Evolutionary conservation across 371 early-diverging fungal genomes (phyloP), one percentile per base, ranked within the genome.

Genomic region (Mortierella sp.): DNA sequence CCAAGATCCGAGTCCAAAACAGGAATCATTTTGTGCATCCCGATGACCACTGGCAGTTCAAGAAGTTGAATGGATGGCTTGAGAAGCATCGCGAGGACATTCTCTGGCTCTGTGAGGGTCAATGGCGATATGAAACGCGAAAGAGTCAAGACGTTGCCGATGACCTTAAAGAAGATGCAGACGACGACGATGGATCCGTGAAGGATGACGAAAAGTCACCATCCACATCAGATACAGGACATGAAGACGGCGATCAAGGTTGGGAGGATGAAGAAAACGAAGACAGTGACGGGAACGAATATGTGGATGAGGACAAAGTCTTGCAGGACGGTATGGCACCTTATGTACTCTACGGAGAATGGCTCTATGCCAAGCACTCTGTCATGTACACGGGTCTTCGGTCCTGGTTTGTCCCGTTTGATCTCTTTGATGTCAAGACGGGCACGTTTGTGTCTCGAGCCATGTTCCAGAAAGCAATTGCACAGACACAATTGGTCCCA

Each of bases 301-400:
- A 75, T 30, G 61, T 75, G 42, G 76, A 75, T 41, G 76, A 75
- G 47, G 55, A 68, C 57, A 55, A 30, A 48, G 70, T 75, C 26
- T 64, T 75, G 9, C 76, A 75, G 47, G 76, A 75, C 34, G 76
- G 76, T 17, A 48, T 75, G 58, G 76, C 76, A 3, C 64, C 76
- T 21, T 75, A 69, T 57, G 79, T 86, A 9, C 63, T 87, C 58
- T 87, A 80, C 70, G 87, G 87, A 14, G 87, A 87, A 56, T 87
- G 87, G 87, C 42, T 81, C 61, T 62, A 53, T 39, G 87, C 87
- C 2, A 67, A 66, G 50, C 87, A 87, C 50, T 82, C 82, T 19
- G 78, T 86, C 19, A 56, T 55, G 37, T 87, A 87, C 59, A 67
- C 79, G 12, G 55, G 69, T 11, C 78, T 87, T 6, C 71, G 78